Base-by-base conservation (phyloP, 805 yeast species). In the Pichia ethanolica region DNA sequence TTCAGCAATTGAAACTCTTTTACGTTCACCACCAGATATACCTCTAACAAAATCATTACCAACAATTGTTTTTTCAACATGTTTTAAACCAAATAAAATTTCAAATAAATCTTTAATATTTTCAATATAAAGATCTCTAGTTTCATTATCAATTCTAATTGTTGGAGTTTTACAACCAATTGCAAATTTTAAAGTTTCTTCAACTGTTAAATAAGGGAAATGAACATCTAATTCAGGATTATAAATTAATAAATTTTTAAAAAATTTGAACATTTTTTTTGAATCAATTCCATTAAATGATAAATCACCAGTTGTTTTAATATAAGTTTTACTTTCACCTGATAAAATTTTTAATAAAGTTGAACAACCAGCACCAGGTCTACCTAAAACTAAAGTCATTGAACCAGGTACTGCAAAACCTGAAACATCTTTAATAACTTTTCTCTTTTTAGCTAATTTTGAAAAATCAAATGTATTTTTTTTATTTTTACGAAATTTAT, bases 11-110 rank as follows among this genome's bases (percentile, higher is more conserved):
- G 86, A 79, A 27, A 81, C 86, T 69, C 87, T 78, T 67, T 82
- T 82, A 57, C 87, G 69, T 67, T 82, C 85, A 67, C 87, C 87
- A 59, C 87, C 87, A 35, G 86, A 80, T 42, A 82, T 79, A 65
- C 87, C 87, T 64, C 86, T 72, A 14, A 82, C 79, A 49, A 75
- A 77, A 62, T 82, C 86, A 56, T 78, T 75, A 61, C 87, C 87
- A 46, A 82, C 86, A 45, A 79, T 71, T 25, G 88, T 82, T 53
- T 78, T 71, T 53, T 75, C 72, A 11, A 83, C 79, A 62, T 82
- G 85, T 42, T 74, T 70, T 55, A 80, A 67, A 51, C 84, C 85
- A 59, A 73, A 77, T 20, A 78, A 71, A 11, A 81, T 78, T 49
- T 75, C 72, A 50, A 72, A 66, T 20, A 79, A 57, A 50, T 79